Base-by-base conservation (phyloP, 192 early-diverging fungal species). In the Gamsiella multidivaricata region DNA sequence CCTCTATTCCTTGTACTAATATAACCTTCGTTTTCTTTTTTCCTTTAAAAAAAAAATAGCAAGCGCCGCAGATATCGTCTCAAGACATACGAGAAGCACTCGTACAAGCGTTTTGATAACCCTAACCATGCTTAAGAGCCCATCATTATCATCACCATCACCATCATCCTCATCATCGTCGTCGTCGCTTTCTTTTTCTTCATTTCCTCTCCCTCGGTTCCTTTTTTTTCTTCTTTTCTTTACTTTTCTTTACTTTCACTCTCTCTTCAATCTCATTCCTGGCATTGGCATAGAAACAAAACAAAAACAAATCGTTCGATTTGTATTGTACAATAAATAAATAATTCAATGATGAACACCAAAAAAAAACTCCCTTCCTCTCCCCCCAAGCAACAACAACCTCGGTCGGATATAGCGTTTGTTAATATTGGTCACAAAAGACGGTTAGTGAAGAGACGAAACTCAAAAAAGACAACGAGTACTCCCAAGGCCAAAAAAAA, bases 61-160 rank as follows among this genome's bases (percentile, higher is more conserved):
- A 64, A 70, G 49, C 70, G 71, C 23, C 66, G 81, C 65, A 78
- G 81, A 64, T 86, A 86, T 62, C 75, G 69, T 46, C 79, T 84
- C 61, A 86, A 86, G 76, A 83, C 76, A 37, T 84, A 82, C 60
- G 85, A 86, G 62, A 82, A 79, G 69, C 73, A 84, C 47, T 80
- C 80, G 33, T 86, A 86, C 79, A 86, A 86, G 83, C 80, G 80
- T 25, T 86, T 84, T 51, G 84, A 85, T 49, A 78, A 78, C 49
- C 74, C 74, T 26, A 78, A 64, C 45, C 74, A 78, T 25, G 74
- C 46, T 54, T 78, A 78, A 50, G 32, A 17, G 45, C 5, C 12
- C n/a, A n/a, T 50, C n/a, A 1, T 33, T 15, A 32, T 45, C 37
- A 22, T 26, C 42, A 8, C 36, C 22, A 3, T 39, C 14, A 5